phyloP scores from a whole-genome alignment of 1,284 basidiomycete genomes.

The Rhodotorula mucilaginosa region DNA sequence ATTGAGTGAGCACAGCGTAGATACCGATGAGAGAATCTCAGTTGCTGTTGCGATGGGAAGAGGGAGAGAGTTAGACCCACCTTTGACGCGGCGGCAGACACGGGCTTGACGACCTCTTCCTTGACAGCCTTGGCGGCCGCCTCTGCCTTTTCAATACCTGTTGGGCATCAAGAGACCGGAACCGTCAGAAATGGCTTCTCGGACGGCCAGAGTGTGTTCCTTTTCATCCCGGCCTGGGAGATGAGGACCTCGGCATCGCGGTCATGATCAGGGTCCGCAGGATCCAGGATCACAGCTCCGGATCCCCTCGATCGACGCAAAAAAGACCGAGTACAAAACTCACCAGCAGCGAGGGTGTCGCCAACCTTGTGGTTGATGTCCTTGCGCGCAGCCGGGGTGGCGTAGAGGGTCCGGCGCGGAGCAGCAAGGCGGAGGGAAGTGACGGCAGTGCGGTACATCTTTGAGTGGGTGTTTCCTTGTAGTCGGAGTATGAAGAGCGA shows the following conservation, averaged over 20 bases:
- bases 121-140: conserved; percentile 18
- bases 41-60: too few species aligned
- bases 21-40: too few species aligned
- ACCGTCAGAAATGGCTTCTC: not conserved
- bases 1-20: not conserved
- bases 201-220: not conserved
- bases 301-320: too few species aligned
- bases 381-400: conserved; percentile 2
- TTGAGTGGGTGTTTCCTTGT: too few species aligned
- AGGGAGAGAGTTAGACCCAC: not conserved
- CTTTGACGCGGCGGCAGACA: conserved; percentile 11
- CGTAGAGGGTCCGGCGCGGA: conserved; percentile 15
- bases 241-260: too few species aligned
- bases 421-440: conserved; percentile 19
- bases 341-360: conserved; percentile 1
- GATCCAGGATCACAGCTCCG: too few species aligned
- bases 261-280: too few species aligned
- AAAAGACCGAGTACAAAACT: not conserved
- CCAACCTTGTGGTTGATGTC: conserved; percentile 14
- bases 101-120: conserved; percentile 5
- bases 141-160: conserved; percentile 13
- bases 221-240: too few species aligned
- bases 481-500: not conserved
- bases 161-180: too few species aligned
- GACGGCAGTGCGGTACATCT: conserved; percentile 8